Evolutionary conservation across 192 early-diverging fungal genomes (phyloP), one percentile per base, ranked within the genome.

Genomic region (Thamnidium elegans): DNA sequence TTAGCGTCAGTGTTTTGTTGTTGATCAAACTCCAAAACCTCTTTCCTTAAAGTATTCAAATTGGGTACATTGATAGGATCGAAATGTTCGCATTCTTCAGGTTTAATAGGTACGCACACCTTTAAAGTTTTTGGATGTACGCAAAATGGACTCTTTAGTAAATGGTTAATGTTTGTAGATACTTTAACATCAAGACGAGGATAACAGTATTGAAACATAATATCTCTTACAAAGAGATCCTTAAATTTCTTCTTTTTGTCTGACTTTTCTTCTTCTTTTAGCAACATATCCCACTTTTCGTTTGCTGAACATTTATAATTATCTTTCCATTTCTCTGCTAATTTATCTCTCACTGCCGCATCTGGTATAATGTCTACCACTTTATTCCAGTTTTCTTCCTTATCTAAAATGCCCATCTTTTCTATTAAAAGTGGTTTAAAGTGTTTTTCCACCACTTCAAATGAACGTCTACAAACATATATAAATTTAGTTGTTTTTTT

Each of bases 111-210:
- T n/a, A 96, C 91, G 79, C 95, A 97, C 11, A 99, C 93, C 26
- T 88, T 81, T 26, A 87, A 90, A 9, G 95, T 96, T 71, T 91
- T 93, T 19, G 96, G 96, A 67, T 99, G 96, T 20, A 96, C 89
- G 77, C 94, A 99, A 73, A 99, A 97, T 7, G 96, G 96, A 67
- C 88, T 87, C 73, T 99, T 99, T 26, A 99, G 84, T 82, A 99
- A 92, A 81, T 99, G 96, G 73, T 90, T 92, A 8, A 96, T 84
- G 36, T 90, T 86, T 14, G 86, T 90, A 1, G 92, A 87, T 21
- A 99, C 96, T 55, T 96, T 94, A 31, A 89, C 86, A 75, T 99
- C 95, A 42, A 99, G 82, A 31, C 96, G 86, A 20, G 96, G 96
- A 55, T 99, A 99, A 3, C 84, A 83, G 64, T 90, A 93, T 75